Percentiles rank a stretch among this genome's conserved stretches.
These are phyloP conservation scores for Rutstroemia sp. DNA, from an alignment of 2,329 filamentous ascomycete genomes.

Conservation along the genomic window DNA sequence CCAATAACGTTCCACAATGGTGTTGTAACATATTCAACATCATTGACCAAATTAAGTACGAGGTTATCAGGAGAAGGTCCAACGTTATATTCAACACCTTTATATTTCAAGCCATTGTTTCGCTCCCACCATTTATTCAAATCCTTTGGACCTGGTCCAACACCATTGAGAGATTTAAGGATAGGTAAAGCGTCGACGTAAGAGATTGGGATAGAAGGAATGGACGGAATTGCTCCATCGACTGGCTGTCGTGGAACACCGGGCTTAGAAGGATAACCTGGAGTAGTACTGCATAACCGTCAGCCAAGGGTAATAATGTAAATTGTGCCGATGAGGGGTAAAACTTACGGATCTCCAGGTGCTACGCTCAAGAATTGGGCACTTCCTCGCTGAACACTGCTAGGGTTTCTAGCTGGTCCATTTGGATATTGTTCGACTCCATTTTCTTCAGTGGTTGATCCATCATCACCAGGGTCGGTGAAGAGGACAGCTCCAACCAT, in stretches of 20 bases:
- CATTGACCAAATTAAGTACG: constrained; percentile 64
- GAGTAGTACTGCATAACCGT: constrained; percentile 67
- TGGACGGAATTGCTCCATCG: constrained; percentile 65
- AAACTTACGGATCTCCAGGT: constrained; percentile 65
- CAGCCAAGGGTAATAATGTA: constrained; percentile 30
- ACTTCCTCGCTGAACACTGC: constrained; percentile 84
- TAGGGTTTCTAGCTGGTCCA: constrained; percentile 80
- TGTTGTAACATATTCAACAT: constrained; percentile 75
- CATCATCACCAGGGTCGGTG: constrained; percentile 84
- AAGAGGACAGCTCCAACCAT: constrained; percentile 84
- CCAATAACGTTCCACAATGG: constrained; percentile 90
- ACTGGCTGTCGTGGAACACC: constrained; percentile 71
- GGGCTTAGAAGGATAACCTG: constrained; percentile 87
- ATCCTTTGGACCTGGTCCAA: constrained; percentile 70
- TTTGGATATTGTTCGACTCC: constrained; percentile 74
- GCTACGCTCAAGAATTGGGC: constrained; percentile 68
- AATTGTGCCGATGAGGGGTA: constrained; percentile 22
- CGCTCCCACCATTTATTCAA: constrained; percentile 63
- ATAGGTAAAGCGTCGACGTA: constrained; percentile 81
- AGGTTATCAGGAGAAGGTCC: constrained; percentile 61
- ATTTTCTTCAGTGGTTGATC: constrained; percentile 70
- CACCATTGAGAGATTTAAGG: constrained; percentile 81
- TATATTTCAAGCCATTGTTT: constrained; percentile 53
- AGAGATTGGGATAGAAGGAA: constrained; percentile 87
- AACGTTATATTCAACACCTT: constrained; percentile 62